Evolutionary conservation across 2,329 filamentous ascomycete genomes (phyloP), one percentile per base, ranked within the genome.

Genomic region (Pseudopyrenochaeta lycopersici): DNA sequence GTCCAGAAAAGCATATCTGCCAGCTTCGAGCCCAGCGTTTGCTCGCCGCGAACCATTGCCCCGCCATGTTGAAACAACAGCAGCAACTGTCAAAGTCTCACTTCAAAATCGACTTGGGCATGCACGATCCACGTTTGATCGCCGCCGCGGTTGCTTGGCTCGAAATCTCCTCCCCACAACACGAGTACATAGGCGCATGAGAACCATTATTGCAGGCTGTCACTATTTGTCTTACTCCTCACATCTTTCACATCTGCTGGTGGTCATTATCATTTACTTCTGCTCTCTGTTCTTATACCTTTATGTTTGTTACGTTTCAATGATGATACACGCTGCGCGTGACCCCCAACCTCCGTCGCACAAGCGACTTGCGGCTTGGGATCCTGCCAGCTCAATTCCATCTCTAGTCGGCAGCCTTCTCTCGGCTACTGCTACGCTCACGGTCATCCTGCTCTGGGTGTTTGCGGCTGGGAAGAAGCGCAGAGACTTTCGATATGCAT

Each of bases 321-420:
- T 1, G 2, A 49, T 52, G 49, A 49, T 40, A 49, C 53, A 49
- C 53, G 53, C 53, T 56, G 53, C 18, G 53, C 53, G 53, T 56
- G 53, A 46, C 44, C 40, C 38, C 15, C 31, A 20, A 2, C 29
- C 32, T 14, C 27, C 46, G 10, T 14, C 40, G 5, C 12, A 33
- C 21, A 27, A 33, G 7, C 17, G 27, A 4, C 21, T 49, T 3
- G 27, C 36, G n/a, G 18, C 32, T 20, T 57, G 54, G 54, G 54
- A 57, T 32, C 49, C 54, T 5, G 23, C 23, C 4, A 27, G 23
- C 18, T 54, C 56, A 0, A 56, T 68, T 27, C 63, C 65, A 21
- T 66, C 63, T 11, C 49, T 68, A 33, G 52, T 58, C 2, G 65
- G 65, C 33, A 68, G 65, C 45, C 41, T 67, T 23, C 57, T 65